phyloP scores from a whole-genome alignment of 2,329 filamentous ascomycete species.

The Zarea fungicola region DNA sequence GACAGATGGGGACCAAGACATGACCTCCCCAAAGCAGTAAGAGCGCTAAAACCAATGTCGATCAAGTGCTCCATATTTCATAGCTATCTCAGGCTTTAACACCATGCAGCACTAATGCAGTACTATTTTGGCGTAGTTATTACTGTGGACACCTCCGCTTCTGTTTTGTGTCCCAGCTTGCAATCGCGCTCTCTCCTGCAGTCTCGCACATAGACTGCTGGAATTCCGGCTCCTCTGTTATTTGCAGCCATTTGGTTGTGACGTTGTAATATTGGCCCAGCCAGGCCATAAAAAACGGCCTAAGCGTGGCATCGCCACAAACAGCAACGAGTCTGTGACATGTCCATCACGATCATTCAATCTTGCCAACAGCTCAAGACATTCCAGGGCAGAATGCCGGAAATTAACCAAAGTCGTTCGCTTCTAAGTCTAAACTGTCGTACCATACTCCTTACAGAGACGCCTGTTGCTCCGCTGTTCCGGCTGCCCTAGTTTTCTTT shows the following conservation, averaged over 20 bases:
- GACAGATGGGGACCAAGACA: too few relatives aligned
- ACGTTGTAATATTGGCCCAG: neutral
- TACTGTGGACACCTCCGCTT: neutral
- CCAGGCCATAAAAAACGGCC: too few relatives aligned
- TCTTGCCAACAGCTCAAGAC: neutral
- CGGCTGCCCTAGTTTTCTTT: too few relatives aligned
- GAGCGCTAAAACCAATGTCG: neutral
- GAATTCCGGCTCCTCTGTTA: neutral
- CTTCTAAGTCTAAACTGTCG: too few relatives aligned
- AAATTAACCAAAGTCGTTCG: too few relatives aligned
- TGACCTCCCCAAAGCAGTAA: neutral
- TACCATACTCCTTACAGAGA: too few relatives aligned
- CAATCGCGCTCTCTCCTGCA: too few relatives aligned
- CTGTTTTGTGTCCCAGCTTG: neutral
- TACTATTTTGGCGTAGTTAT: neutral
- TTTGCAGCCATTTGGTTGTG: neutral
- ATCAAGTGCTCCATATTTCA: too few relatives aligned
- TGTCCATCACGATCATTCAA: neutral
- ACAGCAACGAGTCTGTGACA: neutral
- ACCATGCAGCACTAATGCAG: slow-evolving; percentile 1
- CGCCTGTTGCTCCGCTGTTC: too few relatives aligned
- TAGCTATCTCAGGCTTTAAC: neutral
- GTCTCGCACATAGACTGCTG: neutral
- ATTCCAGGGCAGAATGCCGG: neutral
- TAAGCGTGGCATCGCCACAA: too few relatives aligned